phyloP scores from a whole-genome alignment of 495 filamentous ascomycete genomes.

The Aspergillus heteromorphus region DNA sequence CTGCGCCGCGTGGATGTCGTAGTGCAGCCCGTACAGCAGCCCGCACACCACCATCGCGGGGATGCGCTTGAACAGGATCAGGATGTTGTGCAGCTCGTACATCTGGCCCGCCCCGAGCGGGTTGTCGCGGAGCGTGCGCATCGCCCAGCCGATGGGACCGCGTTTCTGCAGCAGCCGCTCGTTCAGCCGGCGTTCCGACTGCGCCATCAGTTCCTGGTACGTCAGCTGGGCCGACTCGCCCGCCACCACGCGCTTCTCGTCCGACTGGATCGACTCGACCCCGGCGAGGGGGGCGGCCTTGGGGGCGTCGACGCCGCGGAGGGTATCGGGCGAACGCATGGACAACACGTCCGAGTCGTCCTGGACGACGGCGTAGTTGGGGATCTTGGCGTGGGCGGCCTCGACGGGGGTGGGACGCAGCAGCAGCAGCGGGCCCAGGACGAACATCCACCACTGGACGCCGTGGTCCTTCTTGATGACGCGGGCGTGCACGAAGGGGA shows the following conservation, averaged over 20 bases:
- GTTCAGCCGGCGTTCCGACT: constrained; percentile 45
- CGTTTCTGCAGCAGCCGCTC: constrained; percentile 49
- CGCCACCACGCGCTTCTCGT: constrained; percentile 42
- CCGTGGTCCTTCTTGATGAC: constrained; percentile 51
- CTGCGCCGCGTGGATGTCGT: constrained; percentile 69
- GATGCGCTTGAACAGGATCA: constrained; percentile 49
- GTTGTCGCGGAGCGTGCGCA: constrained; percentile 64
- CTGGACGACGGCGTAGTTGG: constrained; percentile 51
- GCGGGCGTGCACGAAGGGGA: constrained; percentile 50
- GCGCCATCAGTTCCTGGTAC: constrained; percentile 52
- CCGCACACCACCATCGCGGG: constrained; percentile 53
- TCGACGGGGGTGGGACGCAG: constrained; percentile 35
- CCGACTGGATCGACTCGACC: background rate
- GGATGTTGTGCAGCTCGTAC: constrained; percentile 64
- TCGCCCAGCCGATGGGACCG: constrained; percentile 65
- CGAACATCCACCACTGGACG: constrained; percentile 49
- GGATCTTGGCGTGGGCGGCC: constrained; percentile 42
- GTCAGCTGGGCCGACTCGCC: constrained; percentile 39
- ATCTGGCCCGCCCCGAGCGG: constrained; percentile 61
- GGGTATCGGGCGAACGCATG: constrained; percentile 20
- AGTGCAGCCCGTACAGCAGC: constrained; percentile 61
- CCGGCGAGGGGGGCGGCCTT: constrained; percentile 15
- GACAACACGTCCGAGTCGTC: constrained; percentile 28
- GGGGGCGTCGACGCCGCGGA: constrained; percentile 28
- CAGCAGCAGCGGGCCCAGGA: constrained; percentile 50